Percentiles rank a stretch among this genome's conserved stretches.
phyloP scores from a whole-genome alignment of 768 basidiomycete species.

The Agrocybe praecox region DNA sequence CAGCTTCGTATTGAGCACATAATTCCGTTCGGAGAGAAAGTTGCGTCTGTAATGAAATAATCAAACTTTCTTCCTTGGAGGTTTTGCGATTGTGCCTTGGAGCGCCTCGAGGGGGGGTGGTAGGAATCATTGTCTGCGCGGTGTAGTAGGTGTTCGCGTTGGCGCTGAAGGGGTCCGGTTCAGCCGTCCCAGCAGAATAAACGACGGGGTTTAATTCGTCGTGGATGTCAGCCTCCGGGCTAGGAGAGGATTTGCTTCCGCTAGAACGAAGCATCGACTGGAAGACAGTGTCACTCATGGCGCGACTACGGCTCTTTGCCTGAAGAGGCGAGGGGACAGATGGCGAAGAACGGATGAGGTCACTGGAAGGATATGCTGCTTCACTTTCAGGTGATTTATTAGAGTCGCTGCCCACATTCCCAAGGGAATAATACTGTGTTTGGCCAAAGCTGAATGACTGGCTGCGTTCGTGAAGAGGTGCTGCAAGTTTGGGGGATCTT shows the following conservation, averaged over 20 bases:
- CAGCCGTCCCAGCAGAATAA: slow-evolving; percentile 39
- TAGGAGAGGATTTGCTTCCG: slow-evolving; percentile 19
- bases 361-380: slow-evolving; percentile 30
- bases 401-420: slow-evolving; percentile 19
- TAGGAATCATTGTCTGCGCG: slow-evolving; percentile 71
- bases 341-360: slow-evolving; percentile 24
- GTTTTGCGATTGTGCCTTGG: slow-evolving; percentile 54
- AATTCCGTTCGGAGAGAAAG: slow-evolving; percentile 75
- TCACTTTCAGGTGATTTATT: slow-evolving; percentile 24
- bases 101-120: slow-evolving; percentile 56
- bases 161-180: slow-evolving; percentile 76
- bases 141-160: slow-evolving; percentile 79
- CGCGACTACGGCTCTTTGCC: slow-evolving; percentile 48
- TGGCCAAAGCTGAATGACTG: slow-evolving; percentile 73
- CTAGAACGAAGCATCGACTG: slow-evolving; percentile 53
- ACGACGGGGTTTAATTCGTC: slow-evolving; percentile 54
- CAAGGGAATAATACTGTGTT: slow-evolving; percentile 60
- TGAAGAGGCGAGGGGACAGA: slow-evolving; percentile 25
- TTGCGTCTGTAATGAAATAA: slow-evolving; percentile 75
- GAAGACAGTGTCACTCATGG: slow-evolving; percentile 67
- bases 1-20: slow-evolving; percentile 75
- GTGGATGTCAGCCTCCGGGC: slow-evolving; percentile 67
- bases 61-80: slow-evolving; percentile 72
- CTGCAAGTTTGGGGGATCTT: slow-evolving; percentile 35
- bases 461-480: slow-evolving; percentile 54